Evolutionary conservation across 2,329 filamentous ascomycete genomes (phyloP).

Genomic region (Fusarium sp.): DNA sequence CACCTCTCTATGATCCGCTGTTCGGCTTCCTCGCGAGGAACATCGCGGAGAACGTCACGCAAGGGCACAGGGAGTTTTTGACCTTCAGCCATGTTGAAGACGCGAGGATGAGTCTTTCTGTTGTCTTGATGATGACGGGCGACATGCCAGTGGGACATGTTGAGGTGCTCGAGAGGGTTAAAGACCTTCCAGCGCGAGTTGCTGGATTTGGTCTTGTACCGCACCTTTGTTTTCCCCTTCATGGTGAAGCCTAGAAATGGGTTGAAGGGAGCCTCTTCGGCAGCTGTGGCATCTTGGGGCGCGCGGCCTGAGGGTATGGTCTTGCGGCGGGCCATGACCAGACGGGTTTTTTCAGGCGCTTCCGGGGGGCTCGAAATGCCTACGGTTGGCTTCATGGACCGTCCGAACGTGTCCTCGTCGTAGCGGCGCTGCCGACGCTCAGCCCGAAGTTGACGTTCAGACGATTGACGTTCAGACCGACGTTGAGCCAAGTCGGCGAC

Average conservation of each 20-base stretch:
- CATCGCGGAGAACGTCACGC: slow-evolving; percentile 27
- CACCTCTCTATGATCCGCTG: slow-evolving; percentile 8
- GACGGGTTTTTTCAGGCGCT: neutral
- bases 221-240: neutral
- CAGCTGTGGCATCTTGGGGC: neutral
- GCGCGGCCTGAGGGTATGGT: neutral
- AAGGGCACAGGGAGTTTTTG: slow-evolving; percentile 16
- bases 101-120: neutral
- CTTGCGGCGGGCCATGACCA: neutral
- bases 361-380: neutral
- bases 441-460: neutral
- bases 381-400: neutral
- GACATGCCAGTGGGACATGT: slow-evolving; percentile 36
- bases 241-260: slow-evolving; percentile 31
- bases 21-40: slow-evolving; percentile 7
- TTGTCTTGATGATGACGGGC: neutral
- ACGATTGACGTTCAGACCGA: neutral
- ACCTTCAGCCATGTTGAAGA: slow-evolving; percentile 24
- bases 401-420: neutral
- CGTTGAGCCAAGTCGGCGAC: neutral
- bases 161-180: slow-evolving; percentile 32
- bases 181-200: slow-evolving; percentile 34
- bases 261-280: slow-evolving; percentile 20
- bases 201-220: neutral
- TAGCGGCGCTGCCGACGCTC: neutral